Evolutionary conservation across 805 yeast species (phyloP).

Genomic region (Wickerhamiella parazyma): DNA sequence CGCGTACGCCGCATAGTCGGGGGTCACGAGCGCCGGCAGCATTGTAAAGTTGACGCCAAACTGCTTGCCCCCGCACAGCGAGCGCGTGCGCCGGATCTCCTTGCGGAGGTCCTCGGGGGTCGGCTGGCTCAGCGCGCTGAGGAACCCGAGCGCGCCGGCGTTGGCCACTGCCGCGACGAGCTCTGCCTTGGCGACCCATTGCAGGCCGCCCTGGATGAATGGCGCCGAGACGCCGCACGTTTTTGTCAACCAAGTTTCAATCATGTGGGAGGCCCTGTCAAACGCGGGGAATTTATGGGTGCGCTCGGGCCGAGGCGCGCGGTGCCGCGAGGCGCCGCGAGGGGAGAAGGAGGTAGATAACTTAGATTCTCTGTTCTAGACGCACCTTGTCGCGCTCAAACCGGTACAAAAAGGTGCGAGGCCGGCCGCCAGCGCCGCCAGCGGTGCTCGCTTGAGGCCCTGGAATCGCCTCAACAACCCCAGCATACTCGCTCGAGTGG

Average conservation of each 20-base stretch:
- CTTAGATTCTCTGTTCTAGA: too few relatives aligned
- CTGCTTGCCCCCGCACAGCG: conserved; percentile 19
- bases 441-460: too few relatives aligned
- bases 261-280: too few relatives aligned
- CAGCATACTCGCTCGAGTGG: not conserved
- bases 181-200: conserved; percentile 22
- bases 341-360: too few relatives aligned
- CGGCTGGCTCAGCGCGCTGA: conserved; percentile 23
- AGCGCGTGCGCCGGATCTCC: conserved; percentile 20
- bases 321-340: too few relatives aligned
- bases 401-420: not conserved
- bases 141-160: conserved; percentile 24
- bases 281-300: too few relatives aligned
- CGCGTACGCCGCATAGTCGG: conserved; percentile 23
- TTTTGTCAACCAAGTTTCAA: conserved; percentile 23
- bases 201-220: conserved; percentile 25
- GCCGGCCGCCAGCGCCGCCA: not conserved
- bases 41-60: conserved; percentile 26
- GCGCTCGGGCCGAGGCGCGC: too few relatives aligned
- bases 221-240: conserved; percentile 23
- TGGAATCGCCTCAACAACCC: not conserved
- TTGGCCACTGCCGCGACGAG: conserved; percentile 25
- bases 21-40: conserved; percentile 24
- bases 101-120: conserved; percentile 23
- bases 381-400: conserved; percentile 1